Conservation (phyloP, 1,139 yeast species). For the Suzukiozyma palmioleophila region DNA sequence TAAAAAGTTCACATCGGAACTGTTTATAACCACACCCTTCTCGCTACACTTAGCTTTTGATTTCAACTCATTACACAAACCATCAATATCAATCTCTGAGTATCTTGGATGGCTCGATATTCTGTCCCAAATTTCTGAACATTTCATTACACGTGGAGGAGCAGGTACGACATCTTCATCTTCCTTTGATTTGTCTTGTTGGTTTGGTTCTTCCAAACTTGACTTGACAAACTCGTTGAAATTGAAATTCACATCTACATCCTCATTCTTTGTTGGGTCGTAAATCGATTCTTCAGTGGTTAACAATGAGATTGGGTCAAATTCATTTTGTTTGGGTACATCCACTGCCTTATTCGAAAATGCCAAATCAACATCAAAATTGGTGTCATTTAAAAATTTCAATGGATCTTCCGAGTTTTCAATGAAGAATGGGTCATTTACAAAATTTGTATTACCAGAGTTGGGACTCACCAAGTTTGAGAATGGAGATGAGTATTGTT, state of each 20-base stretch:
- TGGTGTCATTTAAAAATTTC: conserved; percentile 41
- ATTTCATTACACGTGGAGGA: conserved; percentile 43
- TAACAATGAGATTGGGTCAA: conserved; percentile 34
- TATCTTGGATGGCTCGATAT: conserved; percentile 91
- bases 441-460: conserved; percentile 8
- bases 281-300: conserved; percentile 65
- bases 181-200: conserved; percentile 6
- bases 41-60: conserved; percentile 95
- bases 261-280: conserved; percentile 45
- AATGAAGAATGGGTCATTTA: conserved; percentile 27
- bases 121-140: conserved; percentile 96
- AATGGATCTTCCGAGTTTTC: conserved; percentile 30
- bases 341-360: conserved; percentile 20
- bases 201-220: conserved; percentile 1
- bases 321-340: conserved; percentile 12
- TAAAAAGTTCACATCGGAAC: conserved; percentile 68
- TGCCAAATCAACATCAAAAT: conserved; percentile 50
- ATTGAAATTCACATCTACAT: conserved; percentile 22
- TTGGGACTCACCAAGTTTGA: conserved; percentile 15
- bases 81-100: conserved; percentile 89
- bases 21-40: conserved; percentile 79
- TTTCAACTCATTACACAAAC: conserved; percentile 82
- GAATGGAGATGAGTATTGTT: conserved; percentile 15
- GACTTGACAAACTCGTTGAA: conserved; percentile 36
- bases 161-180: conserved; percentile 26